Evolutionary conservation across 305 asterid species (phyloP).

Genomic region (Solanum hybrid): DNA sequence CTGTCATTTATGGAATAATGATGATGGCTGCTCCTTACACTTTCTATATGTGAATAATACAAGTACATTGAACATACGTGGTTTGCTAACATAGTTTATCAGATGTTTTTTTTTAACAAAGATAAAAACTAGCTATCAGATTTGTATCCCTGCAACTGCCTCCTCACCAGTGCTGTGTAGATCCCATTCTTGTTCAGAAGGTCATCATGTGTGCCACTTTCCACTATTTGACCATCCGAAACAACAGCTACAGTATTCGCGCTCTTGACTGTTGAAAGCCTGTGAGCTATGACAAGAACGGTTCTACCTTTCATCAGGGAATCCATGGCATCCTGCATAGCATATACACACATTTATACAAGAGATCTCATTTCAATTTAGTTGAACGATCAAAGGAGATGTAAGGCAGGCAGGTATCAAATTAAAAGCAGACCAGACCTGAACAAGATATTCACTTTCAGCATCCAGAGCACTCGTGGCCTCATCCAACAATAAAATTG

Average conservation of each 20-base stretch:
- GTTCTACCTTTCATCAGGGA: slow-evolving; percentile 79
- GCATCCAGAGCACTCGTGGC: slow-evolving; percentile 86
- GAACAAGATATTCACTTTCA: slow-evolving; percentile 75
- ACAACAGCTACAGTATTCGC: slow-evolving; percentile 83
- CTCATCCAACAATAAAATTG: slow-evolving; percentile 65
- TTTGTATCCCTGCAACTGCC: slow-evolving; percentile 67
- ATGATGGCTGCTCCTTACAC: not conserved
- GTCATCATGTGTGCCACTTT: slow-evolving; percentile 63
- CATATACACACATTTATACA: not conserved
- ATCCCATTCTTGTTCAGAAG: slow-evolving; percentile 54
- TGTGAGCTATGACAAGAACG: slow-evolving; percentile 77
- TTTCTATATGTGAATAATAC: not conserved
- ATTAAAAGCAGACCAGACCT: slow-evolving; percentile 44
- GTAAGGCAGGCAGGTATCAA: not conserved
- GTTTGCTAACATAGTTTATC: not conserved
- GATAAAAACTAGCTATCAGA: not conserved
- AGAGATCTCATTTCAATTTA: not conserved
- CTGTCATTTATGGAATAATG: not conserved
- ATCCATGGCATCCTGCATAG: slow-evolving; percentile 74
- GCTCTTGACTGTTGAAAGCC: slow-evolving; percentile 80
- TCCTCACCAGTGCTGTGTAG: slow-evolving; percentile 64
- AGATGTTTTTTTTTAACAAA: not conserved
- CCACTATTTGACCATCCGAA: slow-evolving; percentile 75
- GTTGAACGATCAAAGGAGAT: not conserved
- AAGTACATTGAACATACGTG: not conserved